Conservation (phyloP, 768 basidiomycete species). For the Russula sp. region DNA sequence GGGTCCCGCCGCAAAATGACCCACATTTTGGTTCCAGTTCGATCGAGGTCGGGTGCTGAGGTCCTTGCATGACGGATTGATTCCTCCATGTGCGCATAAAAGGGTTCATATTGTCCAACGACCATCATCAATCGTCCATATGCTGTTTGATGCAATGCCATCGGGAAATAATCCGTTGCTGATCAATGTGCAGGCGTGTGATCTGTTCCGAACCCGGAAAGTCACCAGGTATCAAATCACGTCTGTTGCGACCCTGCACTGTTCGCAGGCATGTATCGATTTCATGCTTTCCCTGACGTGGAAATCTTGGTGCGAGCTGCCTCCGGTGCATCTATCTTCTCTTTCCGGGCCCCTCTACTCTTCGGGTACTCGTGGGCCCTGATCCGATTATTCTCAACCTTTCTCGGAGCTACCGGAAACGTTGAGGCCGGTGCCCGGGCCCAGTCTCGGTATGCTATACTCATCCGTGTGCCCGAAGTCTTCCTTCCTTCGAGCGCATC, state of each 20-base stretch:
- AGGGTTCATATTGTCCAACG: background rate
- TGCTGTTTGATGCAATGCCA: background rate
- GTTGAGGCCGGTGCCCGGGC: background rate
- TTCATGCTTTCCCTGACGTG: background rate
- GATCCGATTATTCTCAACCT: background rate
- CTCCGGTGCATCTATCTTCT: background rate
- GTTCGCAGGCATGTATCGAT: background rate
- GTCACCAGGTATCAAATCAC: background rate
- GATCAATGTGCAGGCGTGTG: background rate
- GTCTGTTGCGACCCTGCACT: background rate
- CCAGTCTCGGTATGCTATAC: background rate
- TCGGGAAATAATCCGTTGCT: background rate
- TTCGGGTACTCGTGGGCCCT: background rate
- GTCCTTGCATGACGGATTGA: background rate
- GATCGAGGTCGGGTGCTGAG: background rate
- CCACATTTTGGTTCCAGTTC: background rate
- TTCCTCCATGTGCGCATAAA: background rate
- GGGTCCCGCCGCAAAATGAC: constrained; percentile 2
- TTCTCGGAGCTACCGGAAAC: background rate
- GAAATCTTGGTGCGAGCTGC: background rate
- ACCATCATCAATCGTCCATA: background rate
- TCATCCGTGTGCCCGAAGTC: background rate
- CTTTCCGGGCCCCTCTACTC: background rate
- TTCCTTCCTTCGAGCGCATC: too few species aligned
- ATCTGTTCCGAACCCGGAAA: constrained; percentile 20